Evolutionary conservation across 306 rosid species (phyloP).

Genomic region (Ochetophila trinervis): DNA sequence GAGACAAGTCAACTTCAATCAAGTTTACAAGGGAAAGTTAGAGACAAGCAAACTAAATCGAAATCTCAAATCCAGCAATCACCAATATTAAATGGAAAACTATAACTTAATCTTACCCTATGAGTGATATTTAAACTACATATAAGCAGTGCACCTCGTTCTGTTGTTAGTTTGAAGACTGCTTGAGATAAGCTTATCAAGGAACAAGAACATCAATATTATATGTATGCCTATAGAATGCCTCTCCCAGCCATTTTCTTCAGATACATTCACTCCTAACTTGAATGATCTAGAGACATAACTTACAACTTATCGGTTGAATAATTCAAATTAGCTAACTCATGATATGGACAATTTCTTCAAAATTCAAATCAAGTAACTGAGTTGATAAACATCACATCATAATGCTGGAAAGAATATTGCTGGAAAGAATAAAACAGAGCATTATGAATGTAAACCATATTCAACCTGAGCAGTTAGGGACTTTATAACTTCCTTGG

Average conservation of each 20-base stretch:
- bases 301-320: background rate
- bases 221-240: background rate
- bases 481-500: conserved; percentile 85
- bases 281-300: background rate
- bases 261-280: background rate
- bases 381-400: conserved; percentile 2
- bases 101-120: no score
- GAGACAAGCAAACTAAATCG: no score
- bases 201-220: background rate
- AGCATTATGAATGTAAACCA: conserved; percentile 15
- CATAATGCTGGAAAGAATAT: no score
- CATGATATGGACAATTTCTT: background rate
- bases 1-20: background rate
- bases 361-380: background rate
- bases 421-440: conserved; percentile 10
- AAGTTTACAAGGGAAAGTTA: no score
- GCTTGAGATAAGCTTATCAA: no score
- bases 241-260: background rate
- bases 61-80: no score
- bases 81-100: no score
- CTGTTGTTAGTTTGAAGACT: no score
- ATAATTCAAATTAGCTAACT: background rate
- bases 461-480: conserved; percentile 76
- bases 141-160: no score
- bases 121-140: no score